Percentiles rank a stretch among this genome's conserved stretches.
phyloP scores from a whole-genome alignment of 2,329 filamentous ascomycete species.

The Paraphaeosphaeria sporulosa region DNA sequence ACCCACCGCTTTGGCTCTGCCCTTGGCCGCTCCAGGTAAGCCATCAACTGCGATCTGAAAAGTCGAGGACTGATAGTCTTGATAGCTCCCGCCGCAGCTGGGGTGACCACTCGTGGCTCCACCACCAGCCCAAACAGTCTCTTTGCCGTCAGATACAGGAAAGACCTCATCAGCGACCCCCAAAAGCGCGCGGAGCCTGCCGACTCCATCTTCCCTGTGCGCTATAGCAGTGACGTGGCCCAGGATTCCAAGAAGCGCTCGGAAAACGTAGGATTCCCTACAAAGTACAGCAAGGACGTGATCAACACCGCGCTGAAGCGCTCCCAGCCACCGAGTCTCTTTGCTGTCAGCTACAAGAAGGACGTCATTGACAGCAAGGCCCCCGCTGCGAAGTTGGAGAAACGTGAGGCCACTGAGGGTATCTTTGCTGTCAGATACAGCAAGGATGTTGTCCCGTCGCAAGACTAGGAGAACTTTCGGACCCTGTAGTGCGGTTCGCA shows the following conservation, averaged over 20 bases:
- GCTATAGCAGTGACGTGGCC: not conserved
- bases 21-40: constrained; percentile 6
- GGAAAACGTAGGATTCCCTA: not conserved
- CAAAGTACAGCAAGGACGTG: not conserved
- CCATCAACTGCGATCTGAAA: not conserved
- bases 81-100: not conserved
- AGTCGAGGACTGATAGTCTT: not conserved
- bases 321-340: not conserved
- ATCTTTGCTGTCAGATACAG: no score
- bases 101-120: not conserved
- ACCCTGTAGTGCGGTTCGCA: no score
- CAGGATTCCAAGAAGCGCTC: not conserved
- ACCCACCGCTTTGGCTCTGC: constrained; percentile 4
- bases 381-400: not conserved
- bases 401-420: not conserved
- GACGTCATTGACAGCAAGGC: not conserved
- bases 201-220: not conserved
- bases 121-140: not conserved
- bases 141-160: no score
- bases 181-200: not conserved
- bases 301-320: not conserved
- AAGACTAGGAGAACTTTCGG: not conserved
- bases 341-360: not conserved
- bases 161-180: no score
- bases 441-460: no score